Evolutionary conservation across 2,329 filamentous ascomycete species (phyloP).

Genomic region (Neonectria magnoliae): DNA sequence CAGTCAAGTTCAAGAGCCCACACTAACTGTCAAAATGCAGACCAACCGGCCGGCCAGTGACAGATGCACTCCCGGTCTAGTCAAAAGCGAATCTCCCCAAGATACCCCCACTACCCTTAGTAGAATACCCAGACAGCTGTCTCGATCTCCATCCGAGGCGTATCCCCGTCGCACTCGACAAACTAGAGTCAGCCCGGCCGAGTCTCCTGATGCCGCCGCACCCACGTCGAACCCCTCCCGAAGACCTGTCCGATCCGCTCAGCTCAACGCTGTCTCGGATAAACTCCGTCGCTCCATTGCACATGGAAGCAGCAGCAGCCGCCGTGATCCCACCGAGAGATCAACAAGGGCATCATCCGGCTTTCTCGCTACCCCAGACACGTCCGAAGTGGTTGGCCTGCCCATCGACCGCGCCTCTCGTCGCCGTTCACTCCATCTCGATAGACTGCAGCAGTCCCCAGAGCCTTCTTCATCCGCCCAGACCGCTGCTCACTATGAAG

Average conservation of each 20-base stretch:
- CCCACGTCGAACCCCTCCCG: constrained; percentile 35
- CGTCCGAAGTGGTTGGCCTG: constrained; percentile 55
- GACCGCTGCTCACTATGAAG: constrained; percentile 53
- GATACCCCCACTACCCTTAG: constrained; percentile 39
- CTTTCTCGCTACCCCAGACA: constrained; percentile 67
- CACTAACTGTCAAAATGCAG: constrained; percentile 21
- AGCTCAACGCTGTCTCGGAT: constrained; percentile 46
- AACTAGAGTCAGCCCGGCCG: constrained; percentile 43
- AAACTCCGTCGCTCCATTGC: constrained; percentile 49
- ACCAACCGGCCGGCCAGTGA: constrained; percentile 33
- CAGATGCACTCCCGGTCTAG: constrained; percentile 39
- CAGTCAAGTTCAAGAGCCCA: constrained; percentile 10
- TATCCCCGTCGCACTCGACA: constrained; percentile 45
- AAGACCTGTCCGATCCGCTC: constrained; percentile 42
- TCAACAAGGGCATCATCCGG: constrained; percentile 39
- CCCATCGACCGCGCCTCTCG: constrained; percentile 50
- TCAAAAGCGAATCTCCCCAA: constrained; percentile 43
- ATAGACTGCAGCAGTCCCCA: constrained; percentile 56
- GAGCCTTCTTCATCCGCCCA: constrained; percentile 55
- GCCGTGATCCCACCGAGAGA: constrained; percentile 41
- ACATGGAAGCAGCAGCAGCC: constrained; percentile 36
- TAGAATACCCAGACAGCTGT: constrained; percentile 44
- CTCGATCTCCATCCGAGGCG: constrained; percentile 48
- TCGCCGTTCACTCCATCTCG: constrained; percentile 53
- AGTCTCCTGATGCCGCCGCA: constrained; percentile 44